Percentiles rank a stretch among this genome's conserved stretches.
Conservation (phyloP, 352 stramenopile species). For the Phytopythium kandeliae region DNA sequence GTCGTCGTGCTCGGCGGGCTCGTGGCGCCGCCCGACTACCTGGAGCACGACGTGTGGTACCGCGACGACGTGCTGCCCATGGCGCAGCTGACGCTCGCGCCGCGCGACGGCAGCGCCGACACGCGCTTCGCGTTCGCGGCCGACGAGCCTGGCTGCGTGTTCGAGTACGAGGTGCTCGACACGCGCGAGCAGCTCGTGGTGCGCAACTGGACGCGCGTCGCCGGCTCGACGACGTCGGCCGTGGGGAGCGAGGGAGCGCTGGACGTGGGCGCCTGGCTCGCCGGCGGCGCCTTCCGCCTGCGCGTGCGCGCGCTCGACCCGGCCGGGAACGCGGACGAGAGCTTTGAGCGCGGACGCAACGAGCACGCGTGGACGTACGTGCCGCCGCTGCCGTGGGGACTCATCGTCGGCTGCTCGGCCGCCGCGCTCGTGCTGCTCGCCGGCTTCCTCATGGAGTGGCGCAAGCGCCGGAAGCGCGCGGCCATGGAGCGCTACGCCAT, state of each 20-base stretch:
- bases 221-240: neutral
- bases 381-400: conserved; percentile 83
- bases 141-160: conserved; percentile 85
- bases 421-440: conserved; percentile 69
- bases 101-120: conserved; percentile 45
- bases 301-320: conserved; percentile 88
- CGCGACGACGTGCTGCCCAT: conserved; percentile 42
- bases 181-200: conserved; percentile 81
- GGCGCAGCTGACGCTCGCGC: conserved; percentile 44
- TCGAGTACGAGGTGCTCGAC: conserved; percentile 92
- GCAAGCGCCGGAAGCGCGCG: conserved; percentile 84
- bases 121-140: conserved; percentile 87
- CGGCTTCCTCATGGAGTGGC: conserved; percentile 89
- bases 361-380: conserved; percentile 92
- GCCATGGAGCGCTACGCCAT: conserved; percentile 94
- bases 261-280: conserved; percentile 43
- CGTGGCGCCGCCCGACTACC: conserved; percentile 40
- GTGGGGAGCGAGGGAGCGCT: conserved; percentile 53
- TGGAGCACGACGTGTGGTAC: conserved; percentile 89
- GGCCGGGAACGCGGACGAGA: conserved; percentile 89
- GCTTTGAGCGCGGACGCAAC: conserved; percentile 82
- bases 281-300: conserved; percentile 88
- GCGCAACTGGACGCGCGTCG: conserved; percentile 52
- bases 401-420: conserved; percentile 82
- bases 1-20: conserved; percentile 75